phyloP scores from a whole-genome alignment of 2,329 filamentous ascomycete species.

The Delphinella strobiligena region DNA sequence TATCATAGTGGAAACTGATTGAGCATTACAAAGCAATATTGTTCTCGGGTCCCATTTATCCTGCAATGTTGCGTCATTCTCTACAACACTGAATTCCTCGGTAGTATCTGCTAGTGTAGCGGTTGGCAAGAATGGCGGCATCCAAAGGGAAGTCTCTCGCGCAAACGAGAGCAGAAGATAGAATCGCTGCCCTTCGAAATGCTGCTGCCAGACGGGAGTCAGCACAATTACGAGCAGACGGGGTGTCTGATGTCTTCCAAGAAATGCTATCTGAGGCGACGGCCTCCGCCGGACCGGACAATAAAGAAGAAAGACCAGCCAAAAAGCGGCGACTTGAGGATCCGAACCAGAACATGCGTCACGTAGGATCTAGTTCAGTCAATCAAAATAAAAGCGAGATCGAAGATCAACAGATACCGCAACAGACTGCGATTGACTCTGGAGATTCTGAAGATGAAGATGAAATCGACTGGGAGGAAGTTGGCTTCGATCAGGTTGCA shows the following conservation, averaged over 20 bases:
- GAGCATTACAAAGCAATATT: no score
- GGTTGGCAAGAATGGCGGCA: neutral
- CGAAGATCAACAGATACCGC: conserved; percentile 1
- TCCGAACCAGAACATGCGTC: no score
- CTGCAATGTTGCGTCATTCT: no score
- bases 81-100: no score
- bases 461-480: conserved; percentile 53
- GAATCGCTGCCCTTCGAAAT: conserved; percentile 6
- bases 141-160: conserved; percentile 6
- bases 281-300: neutral
- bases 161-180: conserved; percentile 9
- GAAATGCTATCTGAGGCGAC: conserved; percentile 10
- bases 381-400: neutral
- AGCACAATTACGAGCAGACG: neutral
- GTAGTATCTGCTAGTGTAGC: no score
- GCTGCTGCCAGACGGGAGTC: no score
- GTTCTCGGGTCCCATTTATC: no score
- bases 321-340: conserved; percentile 8
- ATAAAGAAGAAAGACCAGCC: conserved; percentile 5
- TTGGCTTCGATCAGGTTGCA: conserved; percentile 31
- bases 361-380: no score
- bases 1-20: no score
- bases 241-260: conserved; percentile 8
- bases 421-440: conserved; percentile 10
- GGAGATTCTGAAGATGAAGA: conserved; percentile 47